Base-by-base conservation (phyloP, 2,329 filamentous ascomycete genomes). In the Ambrosiella beaveri region DNA sequence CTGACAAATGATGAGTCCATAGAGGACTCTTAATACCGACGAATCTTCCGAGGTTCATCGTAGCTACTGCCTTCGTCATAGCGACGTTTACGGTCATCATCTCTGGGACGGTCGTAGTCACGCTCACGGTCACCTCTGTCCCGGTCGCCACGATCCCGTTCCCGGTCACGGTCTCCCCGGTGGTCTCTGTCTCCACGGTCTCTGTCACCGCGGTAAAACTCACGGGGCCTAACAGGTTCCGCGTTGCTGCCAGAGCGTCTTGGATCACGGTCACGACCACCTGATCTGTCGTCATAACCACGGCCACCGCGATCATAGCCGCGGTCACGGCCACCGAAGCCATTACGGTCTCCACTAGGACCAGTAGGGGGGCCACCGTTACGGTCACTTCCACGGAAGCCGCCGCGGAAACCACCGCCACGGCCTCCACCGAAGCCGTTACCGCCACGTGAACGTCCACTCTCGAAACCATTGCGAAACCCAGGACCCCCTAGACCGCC, bases 11-110 rank as follows among this genome's bases (percentile, higher is more conserved):
- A 9, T 49, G 44, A 51, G 3, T 12, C 12, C 47, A 11, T 35
- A 27, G 17, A 53, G 52, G 35, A 52, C 35, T 35, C 56, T 73
- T 73, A 82, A 71, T 84, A 84, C 63, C 81, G 78, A 63, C 81
- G 79, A 62, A 83, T 67, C 70, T 84, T 84, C 60, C 79, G 71
- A 54, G 81, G 79, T 70, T 95, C 90, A 67, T 95, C 88, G 71
- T 90, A 84, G 63, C 80, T 79, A 68, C 83, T 82, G 66, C 85
- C 85, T 56, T 94, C 89, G 70, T 86, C 88, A 56, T 82, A 77
- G 68, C 84, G 80, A 75, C 86, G 79, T 68, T 80, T 71, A 70
- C 72, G 75, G 63, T 79, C 78, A 64, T 81, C 78, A 56, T 80
- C 77, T 62, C 75, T 72, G 58, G 75, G 75, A 63, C 76, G 71